Base-by-base conservation (phyloP, 179 eudicot species). In the Beta lomatogona region DNA sequence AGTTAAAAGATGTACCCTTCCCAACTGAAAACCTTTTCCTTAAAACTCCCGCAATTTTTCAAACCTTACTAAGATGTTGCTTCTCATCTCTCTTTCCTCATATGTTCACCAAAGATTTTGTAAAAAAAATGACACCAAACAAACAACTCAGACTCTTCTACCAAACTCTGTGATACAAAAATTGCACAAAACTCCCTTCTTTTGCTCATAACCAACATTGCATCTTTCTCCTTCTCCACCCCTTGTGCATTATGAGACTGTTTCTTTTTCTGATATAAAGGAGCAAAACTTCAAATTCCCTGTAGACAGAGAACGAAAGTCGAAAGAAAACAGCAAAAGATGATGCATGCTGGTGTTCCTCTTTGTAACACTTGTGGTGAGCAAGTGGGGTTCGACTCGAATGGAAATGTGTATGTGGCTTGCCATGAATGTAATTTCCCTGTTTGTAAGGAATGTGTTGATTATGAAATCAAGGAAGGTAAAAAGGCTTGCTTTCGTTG, bases 371-470 rank as follows among this genome's bases (percentile, higher is more conserved):
- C 88, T 80, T 95, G 99, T 80, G 98, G 97, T 55, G 97, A 94
- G 82, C 88, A 82, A 75, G 83, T 92, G 41, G 96, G 93, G 74
- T 19, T 89, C 54, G 85, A 85, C 71, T 77, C 88, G 12, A 91
- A 91, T n/a, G 99, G 97, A 9, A 89, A 91, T 78, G 88, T 87
- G 71, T 92, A 92, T 87, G 91, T 94, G 64, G 97, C 91, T 71
- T 95, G 99, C 73, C 95, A 85, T 84, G 97, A 91, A 80, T 95
- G 98, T 63, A 94, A 88, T 79, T 86, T 88, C 74, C 92, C 98
- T 14, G 87, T 94, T 64, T 94, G 99, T 77, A 91, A 86, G 82
- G 81, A 91, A 63, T 95, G 98, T 74, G 86, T 94, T 70, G 94
- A 95, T 46, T 89, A 84, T 66, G 94, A 92, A 46, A 82, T 92